A percentile compares a stretch with the other conserved stretches of the same genome.
phyloP scores from a whole-genome alignment of 2,329 filamentous ascomycete genomes.

The Aspergillus sp. region DNA sequence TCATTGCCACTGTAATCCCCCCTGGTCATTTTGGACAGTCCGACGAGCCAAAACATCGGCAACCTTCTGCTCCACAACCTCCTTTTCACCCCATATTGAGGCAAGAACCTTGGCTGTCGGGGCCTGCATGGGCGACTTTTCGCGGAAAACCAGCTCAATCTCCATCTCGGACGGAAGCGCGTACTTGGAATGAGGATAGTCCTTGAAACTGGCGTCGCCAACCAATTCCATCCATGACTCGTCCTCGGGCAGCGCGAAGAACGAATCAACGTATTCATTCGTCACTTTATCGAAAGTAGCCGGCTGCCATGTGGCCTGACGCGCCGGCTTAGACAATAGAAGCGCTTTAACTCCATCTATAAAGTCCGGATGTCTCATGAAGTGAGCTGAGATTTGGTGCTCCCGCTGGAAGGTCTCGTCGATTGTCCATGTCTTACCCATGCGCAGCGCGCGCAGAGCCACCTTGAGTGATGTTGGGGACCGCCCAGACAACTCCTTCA shows the following conservation, averaged over 20 bases:
- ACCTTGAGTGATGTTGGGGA: constrained; percentile 86
- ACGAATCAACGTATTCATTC: constrained; percentile 52
- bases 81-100: constrained; percentile 52
- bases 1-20: constrained; percentile 29
- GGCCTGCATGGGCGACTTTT: constrained; percentile 41
- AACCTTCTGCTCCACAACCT: constrained; percentile 62
- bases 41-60: constrained; percentile 60
- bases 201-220: constrained; percentile 51
- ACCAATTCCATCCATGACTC: constrained; percentile 52
- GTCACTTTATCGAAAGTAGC: constrained; percentile 60
- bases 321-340: constrained; percentile 59
- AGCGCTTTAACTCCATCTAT: constrained; percentile 79
- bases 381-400: constrained; percentile 71
- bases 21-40: constrained; percentile 33
- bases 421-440: constrained; percentile 70
- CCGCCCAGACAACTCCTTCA: constrained; percentile 64
- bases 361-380: constrained; percentile 91
- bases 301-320: constrained; percentile 66
- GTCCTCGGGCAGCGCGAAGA: constrained; percentile 51
- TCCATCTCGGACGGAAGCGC: constrained; percentile 63
- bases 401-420: constrained; percentile 77
- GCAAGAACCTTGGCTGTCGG: constrained; percentile 59
- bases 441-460: constrained; percentile 70
- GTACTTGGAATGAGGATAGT: constrained; percentile 64
- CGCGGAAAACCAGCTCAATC: constrained; percentile 40